These are phyloP conservation scores for Beauveria varroae DNA, from an alignment of 2,329 filamentous ascomycete genomes.

Conservation along the genomic window DNA sequence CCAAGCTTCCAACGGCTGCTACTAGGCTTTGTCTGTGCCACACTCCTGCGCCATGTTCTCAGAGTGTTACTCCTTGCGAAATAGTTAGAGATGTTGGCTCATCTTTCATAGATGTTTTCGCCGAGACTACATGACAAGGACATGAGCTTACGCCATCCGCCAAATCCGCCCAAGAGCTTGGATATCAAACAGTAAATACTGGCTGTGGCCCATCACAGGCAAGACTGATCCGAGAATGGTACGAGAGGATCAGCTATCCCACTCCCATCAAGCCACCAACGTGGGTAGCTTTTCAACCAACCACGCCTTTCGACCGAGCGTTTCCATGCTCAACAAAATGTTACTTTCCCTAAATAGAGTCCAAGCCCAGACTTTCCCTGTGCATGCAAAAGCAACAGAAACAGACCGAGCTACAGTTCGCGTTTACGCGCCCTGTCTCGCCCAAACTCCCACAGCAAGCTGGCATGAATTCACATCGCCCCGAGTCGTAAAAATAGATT, in stretches of 20 bases:
- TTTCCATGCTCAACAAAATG: too few species aligned
- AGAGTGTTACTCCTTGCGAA: neutral
- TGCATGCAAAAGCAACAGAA: too few species aligned
- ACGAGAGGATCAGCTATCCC: neutral
- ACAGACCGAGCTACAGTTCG: too few species aligned
- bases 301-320: neutral
- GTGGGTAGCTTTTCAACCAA: neutral
- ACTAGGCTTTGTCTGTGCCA: neutral
- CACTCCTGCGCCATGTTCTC: neutral
- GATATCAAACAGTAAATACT: too few species aligned
- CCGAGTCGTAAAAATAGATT: neutral
- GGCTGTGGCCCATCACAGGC: too few species aligned
- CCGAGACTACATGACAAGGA: neutral
- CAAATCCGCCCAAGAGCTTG: too few species aligned
- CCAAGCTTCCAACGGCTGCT: too few species aligned
- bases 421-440: too few species aligned
- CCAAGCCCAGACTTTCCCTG: too few species aligned
- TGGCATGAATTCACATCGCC: neutral
- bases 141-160: too few species aligned
- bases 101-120: neutral
- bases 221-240: neutral
- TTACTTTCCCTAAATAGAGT: too few species aligned
- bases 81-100: too few species aligned
- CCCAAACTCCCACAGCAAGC: neutral
- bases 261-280: neutral